Percentiles rank a stretch among this genome's conserved stretches.
These are phyloP conservation scores for Ceratobasidium sp. DNA, from an alignment of 1,284 basidiomycete species.

Conservation along the genomic window DNA sequence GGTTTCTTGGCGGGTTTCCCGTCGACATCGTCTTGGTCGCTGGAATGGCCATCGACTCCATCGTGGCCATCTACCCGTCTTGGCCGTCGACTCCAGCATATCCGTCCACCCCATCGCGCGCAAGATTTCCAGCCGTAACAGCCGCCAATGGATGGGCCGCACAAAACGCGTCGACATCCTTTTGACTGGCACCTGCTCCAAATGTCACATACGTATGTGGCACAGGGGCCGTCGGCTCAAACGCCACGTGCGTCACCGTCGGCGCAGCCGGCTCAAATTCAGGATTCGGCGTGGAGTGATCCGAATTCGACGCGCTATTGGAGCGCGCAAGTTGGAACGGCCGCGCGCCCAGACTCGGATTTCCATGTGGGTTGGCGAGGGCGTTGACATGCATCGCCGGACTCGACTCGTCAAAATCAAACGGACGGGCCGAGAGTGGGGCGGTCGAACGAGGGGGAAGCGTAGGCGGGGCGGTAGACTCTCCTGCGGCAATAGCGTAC, in stretches of 20 bases:
- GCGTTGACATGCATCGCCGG: constrained; percentile 5
- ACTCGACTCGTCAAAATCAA: constrained; percentile 21
- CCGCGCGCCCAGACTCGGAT: too few relatives aligned
- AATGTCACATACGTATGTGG: constrained; percentile 78
- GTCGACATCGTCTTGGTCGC: background rate
- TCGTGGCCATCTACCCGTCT: too few relatives aligned
- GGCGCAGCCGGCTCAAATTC: background rate
- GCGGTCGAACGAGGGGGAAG: constrained; percentile 18
- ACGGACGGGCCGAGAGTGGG: constrained; percentile 16
- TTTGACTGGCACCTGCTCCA: constrained; percentile 80
- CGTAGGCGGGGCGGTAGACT: background rate
- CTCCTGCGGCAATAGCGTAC: background rate
- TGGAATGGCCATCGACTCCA: background rate
- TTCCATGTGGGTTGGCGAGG: constrained; percentile 13
- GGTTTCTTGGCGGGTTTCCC: background rate
- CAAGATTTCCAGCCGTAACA: constrained; percentile 56
- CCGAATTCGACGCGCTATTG: background rate
- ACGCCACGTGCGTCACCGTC: constrained; percentile 21
- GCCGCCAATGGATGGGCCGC: constrained; percentile 71
- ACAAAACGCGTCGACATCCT: constrained; percentile 79
- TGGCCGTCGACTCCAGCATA: background rate
- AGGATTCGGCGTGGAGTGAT: background rate
- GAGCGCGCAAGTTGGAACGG: background rate
- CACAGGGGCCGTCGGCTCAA: constrained; percentile 54
- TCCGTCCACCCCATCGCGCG: background rate